phyloP scores from a whole-genome alignment of 805 yeast genomes.

The Wickerhamomyces chambardii region DNA sequence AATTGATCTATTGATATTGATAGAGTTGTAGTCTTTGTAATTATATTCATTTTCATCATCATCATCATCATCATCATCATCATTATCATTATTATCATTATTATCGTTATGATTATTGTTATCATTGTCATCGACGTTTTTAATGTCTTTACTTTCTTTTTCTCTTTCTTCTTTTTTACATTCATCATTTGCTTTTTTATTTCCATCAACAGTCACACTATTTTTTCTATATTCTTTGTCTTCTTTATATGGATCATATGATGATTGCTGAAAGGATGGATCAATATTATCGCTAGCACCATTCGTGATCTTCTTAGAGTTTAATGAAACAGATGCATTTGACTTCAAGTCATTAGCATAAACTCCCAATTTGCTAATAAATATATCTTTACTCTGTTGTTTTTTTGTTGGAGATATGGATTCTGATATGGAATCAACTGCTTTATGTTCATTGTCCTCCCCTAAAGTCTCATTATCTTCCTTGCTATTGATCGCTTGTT shows the following conservation, averaged over 20 bases:
- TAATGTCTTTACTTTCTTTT: too few relatives aligned
- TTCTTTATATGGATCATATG: background rate
- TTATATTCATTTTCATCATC: constrained; percentile 1
- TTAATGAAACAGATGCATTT: constrained; percentile 11
- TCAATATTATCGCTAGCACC: background rate
- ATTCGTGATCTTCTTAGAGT: background rate
- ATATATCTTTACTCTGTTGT: constrained; percentile 6
- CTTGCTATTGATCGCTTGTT: too few relatives aligned
- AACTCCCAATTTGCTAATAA: constrained; percentile 17
- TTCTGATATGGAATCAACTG: too few relatives aligned
- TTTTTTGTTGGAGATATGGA: background rate
- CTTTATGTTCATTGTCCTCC: too few relatives aligned
- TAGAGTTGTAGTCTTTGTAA: constrained; percentile 5
- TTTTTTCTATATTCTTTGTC: background rate
- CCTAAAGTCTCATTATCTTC: too few relatives aligned
- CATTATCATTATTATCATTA: background rate
- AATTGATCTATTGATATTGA: constrained; percentile 14
- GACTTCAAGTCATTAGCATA: constrained; percentile 17
- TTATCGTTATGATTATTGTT: background rate
- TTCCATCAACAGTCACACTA: background rate
- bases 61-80: constrained; percentile 1
- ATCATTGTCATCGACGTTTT: background rate
- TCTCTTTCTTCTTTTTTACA: background rate
- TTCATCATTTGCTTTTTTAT: constrained; percentile 1
- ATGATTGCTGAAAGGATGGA: background rate